These are phyloP conservation scores for Cyberlindnera subsufficiens DNA, from an alignment of 805 yeast genomes.

Conservation along the genomic window DNA sequence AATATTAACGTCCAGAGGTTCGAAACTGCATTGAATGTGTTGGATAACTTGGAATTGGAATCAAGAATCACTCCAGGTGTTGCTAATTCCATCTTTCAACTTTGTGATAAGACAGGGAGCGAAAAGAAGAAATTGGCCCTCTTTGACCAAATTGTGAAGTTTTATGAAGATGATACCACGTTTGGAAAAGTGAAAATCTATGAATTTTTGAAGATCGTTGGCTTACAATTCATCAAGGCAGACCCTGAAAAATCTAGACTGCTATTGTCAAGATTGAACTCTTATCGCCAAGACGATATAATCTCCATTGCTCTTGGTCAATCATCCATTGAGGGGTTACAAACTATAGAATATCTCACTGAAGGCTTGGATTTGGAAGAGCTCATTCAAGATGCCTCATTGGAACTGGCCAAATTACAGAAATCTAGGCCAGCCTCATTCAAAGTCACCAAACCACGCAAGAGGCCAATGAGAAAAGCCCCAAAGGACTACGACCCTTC, in stretches of 20 bases:
- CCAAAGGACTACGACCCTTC: conserved; percentile 37
- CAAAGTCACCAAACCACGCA: conserved; percentile 26
- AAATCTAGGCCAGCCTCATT: conserved; percentile 4
- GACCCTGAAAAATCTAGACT: conserved; percentile 6
- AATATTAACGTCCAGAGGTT: conserved; percentile 24
- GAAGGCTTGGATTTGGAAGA: conserved; percentile 26
- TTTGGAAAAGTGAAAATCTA: conserved; percentile 15
- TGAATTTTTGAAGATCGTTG: conserved; percentile 28
- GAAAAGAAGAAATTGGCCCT: conserved; percentile 27
- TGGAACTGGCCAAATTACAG: conserved; percentile 10
- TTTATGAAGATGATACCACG: conserved; percentile 3
- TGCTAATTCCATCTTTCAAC: conserved; percentile 40
- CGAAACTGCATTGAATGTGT: conserved; percentile 28
- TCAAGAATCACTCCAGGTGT: conserved; percentile 37
- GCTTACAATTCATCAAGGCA: conserved; percentile 29
- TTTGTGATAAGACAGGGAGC: conserved; percentile 43
- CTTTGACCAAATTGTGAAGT: conserved; percentile 15
- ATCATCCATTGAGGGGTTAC: conserved; percentile 14
- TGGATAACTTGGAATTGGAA: conserved; percentile 28
- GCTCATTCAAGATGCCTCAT: conserved; percentile 22
- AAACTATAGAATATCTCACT: conserved; percentile 24
- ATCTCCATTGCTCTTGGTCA: conserved; percentile 27
- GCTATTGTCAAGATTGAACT: conserved; percentile 24
- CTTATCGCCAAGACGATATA: conserved; percentile 16
- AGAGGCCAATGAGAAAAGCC: conserved; percentile 27